phyloP scores from a whole-genome alignment of 164 flowering plant genomes.

The Annona cherimola region DNA sequence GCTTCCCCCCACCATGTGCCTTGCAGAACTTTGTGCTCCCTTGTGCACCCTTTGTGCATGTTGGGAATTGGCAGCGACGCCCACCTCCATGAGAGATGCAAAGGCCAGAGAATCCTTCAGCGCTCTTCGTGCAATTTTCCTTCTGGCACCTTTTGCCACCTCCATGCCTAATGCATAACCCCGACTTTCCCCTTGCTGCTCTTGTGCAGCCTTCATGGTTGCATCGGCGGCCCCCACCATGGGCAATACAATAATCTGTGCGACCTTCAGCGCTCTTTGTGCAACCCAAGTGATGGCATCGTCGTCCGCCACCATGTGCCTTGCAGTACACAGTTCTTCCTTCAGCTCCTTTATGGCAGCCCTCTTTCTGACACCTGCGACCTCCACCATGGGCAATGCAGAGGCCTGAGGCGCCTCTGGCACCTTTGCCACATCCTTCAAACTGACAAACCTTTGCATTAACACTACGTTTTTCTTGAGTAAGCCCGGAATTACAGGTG shows the following conservation, averaged over 20 bases:
- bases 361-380: conserved; percentile 72
- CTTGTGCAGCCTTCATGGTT: conserved; percentile 68
- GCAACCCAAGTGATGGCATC: conserved; percentile 87
- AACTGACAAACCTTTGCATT: conserved; percentile 68
- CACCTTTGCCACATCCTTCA: conserved; percentile 84
- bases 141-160: conserved; percentile 94
- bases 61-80: conserved; percentile 61
- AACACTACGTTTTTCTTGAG: conserved; percentile 29
- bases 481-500: conserved; percentile 69
- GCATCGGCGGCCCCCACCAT: conserved; percentile 94
- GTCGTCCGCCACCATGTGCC: conserved; percentile 97
- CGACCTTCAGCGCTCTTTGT: conserved; percentile 97
- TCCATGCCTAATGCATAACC: conserved; percentile 87
- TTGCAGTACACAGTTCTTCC: conserved; percentile 94
- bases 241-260: conserved; percentile 89
- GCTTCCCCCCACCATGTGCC: conserved; percentile 87
- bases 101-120: conserved; percentile 90
- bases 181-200: conserved; percentile 90
- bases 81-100: conserved; percentile 99
- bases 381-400: conserved; percentile 98
- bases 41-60: conserved; percentile 86
- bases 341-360: conserved; percentile 91
- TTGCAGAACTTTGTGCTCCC: conserved; percentile 90
- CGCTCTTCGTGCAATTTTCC: conserved; percentile 83
- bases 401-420: conserved; percentile 94